phyloP scores from a whole-genome alignment of 2,329 filamentous ascomycete genomes.

The Venturia effusa region DNA sequence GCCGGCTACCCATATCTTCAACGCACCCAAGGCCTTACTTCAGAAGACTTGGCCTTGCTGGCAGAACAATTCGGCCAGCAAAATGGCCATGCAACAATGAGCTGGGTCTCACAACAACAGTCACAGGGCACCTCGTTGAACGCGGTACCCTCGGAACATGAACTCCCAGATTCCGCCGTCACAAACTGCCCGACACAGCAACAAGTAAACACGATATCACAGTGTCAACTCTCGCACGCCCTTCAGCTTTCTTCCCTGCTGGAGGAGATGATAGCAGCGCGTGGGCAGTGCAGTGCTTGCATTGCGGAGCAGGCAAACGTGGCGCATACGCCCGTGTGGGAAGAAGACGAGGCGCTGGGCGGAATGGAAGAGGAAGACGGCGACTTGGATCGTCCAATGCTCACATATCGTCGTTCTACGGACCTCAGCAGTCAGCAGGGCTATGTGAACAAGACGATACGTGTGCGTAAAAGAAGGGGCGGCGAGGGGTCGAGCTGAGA shows the following conservation, averaged over 20 bases:
- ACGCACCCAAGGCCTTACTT: not conserved
- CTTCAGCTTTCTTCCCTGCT: conserved; percentile 4
- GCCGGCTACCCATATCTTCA: not conserved
- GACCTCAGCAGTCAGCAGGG: not conserved
- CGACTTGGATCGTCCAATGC: not conserved
- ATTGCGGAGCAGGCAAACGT: not conserved
- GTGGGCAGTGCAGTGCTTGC: conserved; percentile 7
- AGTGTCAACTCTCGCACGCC: not conserved
- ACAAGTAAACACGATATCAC: not conserved
- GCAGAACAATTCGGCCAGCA: conserved; percentile 7
- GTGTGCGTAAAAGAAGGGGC: conserved; percentile 3
- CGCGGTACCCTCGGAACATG: not conserved
- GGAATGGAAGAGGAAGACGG: conserved; percentile 4
- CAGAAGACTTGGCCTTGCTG: not conserved
- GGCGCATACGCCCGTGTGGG: not conserved
- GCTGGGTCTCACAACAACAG: not conserved
- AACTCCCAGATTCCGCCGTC: not conserved
- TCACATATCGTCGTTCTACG: conserved; percentile 7
- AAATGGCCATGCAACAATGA: not conserved
- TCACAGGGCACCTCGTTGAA: not conserved
- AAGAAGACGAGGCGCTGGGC: conserved; percentile 7
- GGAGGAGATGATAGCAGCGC: conserved; percentile 6
- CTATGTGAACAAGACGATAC: conserved; percentile 9
- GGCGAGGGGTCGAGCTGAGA: not conserved
- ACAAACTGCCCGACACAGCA: not conserved